phyloP scores from a whole-genome alignment of 257 asterid species.

The Verbascum thapsus region DNA sequence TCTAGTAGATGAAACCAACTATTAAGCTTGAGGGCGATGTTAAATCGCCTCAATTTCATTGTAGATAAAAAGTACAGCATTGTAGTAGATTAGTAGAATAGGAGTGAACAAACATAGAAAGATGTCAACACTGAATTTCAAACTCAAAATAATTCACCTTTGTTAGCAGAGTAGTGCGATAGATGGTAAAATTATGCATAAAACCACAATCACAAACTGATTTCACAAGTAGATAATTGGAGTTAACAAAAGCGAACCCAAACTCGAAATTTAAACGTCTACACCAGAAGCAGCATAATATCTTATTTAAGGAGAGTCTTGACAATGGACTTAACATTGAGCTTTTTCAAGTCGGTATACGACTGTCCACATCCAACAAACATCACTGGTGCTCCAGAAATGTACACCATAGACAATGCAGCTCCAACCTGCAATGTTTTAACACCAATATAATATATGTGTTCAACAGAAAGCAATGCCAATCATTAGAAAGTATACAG shows the following conservation, averaged over 20 bases:
- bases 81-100: too few relatives aligned
- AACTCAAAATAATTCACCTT: constrained; percentile 42
- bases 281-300: constrained; percentile 9
- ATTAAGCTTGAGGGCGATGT: too few relatives aligned
- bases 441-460: too few relatives aligned
- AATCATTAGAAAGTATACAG: not conserved
- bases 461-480: not conserved
- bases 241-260: too few relatives aligned
- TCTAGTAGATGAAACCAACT: too few relatives aligned
- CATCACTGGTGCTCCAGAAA: constrained; percentile 94
- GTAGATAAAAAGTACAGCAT: too few relatives aligned
- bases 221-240: too few relatives aligned
- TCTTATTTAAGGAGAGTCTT: constrained; percentile 83
- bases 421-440: constrained; percentile 84
- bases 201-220: not conserved
- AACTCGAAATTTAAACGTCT: too few relatives aligned
- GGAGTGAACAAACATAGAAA: too few relatives aligned
- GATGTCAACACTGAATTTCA: not conserved
- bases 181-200: constrained; percentile 28
- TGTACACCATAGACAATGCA: constrained; percentile 93
- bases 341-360: constrained; percentile 92
- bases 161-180: constrained; percentile 43
- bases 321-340: constrained; percentile 86
- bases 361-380: constrained; percentile 99
- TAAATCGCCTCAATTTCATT: too few relatives aligned